Evolutionary conservation across 2,329 filamentous ascomycete species (phyloP), one percentile per base, ranked within the genome.

Genomic region (Colletotrichum salicis): DNA sequence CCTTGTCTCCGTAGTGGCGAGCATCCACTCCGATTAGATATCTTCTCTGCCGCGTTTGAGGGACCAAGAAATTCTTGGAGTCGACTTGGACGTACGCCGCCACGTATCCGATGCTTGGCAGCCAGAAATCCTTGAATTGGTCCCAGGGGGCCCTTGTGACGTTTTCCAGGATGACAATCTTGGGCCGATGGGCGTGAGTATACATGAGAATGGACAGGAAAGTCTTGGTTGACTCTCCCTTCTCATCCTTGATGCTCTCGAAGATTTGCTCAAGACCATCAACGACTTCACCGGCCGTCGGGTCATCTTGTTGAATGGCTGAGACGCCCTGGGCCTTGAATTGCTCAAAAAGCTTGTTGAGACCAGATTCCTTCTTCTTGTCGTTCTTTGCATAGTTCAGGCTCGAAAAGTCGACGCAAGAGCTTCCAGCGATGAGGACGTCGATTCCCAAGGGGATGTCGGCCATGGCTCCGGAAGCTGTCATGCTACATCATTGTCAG

Each of bases 331-430:
- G 75, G 10, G 90, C 15, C 31, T 27, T 55, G 29, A 57, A 57
- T 2, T 37, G 84, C 0, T 85, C 86, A 41, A 81, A 79, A 75
- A 89, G 88, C 0, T 90, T 91, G 29, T 87, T 83, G 4, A 85
- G 84, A 1, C 89, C 89, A 10, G 63, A 70, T 3, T 82, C 79
- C 8, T 87, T 83, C 1, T 85, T 80, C 0, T 91, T 78, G 19
- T 82, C 82, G 5, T 84, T 79, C 61, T 83, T 87, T 0, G 71
- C 74, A 8, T 62, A 72, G 78, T 95, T 96, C 37, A 95, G 79
- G 0, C 74, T 77, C 0, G 93, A 95, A 74, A 92, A 93, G 76
- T 95, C 93, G 2, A 94, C 92, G 75, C 93, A 96, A 0, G 92
- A 91, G 54, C 92, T 93, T 0, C 93, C 93, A 7, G 91, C 91